Evolutionary conservation across 306 rosid species (phyloP).

Genomic region (Malus sieversii): DNA sequence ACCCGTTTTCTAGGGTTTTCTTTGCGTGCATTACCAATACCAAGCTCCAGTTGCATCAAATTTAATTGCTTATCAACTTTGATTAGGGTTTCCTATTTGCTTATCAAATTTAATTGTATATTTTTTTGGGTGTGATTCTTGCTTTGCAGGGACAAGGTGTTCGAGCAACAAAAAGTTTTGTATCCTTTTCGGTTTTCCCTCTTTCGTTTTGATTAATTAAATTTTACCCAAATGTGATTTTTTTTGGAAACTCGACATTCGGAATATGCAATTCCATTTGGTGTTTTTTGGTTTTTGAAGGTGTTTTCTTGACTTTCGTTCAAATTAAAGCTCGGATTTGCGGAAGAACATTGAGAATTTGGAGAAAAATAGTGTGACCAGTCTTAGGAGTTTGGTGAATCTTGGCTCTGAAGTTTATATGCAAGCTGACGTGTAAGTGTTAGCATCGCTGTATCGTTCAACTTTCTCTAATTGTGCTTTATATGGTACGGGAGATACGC

Average conservation of each 20-base stretch:
- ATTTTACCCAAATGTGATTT: not conserved
- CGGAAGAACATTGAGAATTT: slow-evolving; percentile 72
- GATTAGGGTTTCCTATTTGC: not conserved
- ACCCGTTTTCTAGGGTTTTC: not conserved
- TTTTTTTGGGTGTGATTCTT: not conserved
- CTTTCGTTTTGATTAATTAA: not conserved
- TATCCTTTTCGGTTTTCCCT: slow-evolving; percentile 48
- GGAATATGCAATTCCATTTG: not conserved
- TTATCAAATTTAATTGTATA: not conserved
- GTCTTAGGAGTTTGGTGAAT: slow-evolving; percentile 77
- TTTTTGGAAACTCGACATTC: not conserved
- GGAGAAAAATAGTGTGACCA: slow-evolving; percentile 77
- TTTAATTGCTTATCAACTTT: not conserved
- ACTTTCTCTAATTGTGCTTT: not conserved
- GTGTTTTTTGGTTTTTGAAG: not conserved
- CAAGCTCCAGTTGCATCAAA: not conserved
- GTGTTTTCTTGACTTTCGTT: slow-evolving; percentile 41
- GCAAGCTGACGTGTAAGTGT: slow-evolving; percentile 92
- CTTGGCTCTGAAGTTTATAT: slow-evolving; percentile 87
- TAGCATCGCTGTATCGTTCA: not conserved
- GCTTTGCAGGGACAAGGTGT: slow-evolving; percentile 78
- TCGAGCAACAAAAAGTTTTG: slow-evolving; percentile 83
- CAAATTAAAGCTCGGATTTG: slow-evolving; percentile 58
- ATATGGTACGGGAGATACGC: not conserved
- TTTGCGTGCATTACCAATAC: not conserved